Conservation (phyloP, 192 early-diverging fungal genomes). For the Neocallimastix lanati region DNA sequence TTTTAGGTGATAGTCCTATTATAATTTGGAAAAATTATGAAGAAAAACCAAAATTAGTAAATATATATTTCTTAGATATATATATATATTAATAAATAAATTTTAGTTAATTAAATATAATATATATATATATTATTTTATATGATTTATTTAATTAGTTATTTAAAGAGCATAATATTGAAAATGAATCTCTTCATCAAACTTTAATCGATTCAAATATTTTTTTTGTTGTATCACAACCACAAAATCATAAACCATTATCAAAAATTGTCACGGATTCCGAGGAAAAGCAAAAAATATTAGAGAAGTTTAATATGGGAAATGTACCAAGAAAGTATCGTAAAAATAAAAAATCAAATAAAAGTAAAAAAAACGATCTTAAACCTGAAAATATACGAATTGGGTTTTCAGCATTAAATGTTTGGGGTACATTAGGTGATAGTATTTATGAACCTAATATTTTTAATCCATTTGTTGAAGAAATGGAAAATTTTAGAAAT, state of each 20-base stretch:
- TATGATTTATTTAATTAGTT: too few relatives aligned
- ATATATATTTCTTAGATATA: background rate
- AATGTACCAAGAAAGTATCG: background rate
- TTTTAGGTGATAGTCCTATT: background rate
- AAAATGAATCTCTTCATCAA: background rate
- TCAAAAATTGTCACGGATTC: background rate
- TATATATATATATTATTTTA: too few relatives aligned
- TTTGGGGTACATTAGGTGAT: background rate
- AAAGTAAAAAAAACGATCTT: background rate
- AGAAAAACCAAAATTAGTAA: background rate
- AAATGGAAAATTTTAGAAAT: background rate
- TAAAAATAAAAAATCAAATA: background rate
- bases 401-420: constrained; percentile 1
- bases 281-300: background rate
- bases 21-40: background rate
- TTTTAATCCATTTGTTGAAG: background rate
- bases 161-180: background rate
- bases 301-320: background rate
- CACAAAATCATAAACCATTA: background rate
- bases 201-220: background rate
- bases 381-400: background rate
- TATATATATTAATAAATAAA: too few relatives aligned
- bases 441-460: background rate
- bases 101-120: too few relatives aligned
- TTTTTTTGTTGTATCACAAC: background rate